A percentile compares a stretch with the other conserved stretches of the same genome.
phyloP scores from a whole-genome alignment of 2,329 filamentous ascomycete genomes.

The Amesomyces nigricolor region DNA sequence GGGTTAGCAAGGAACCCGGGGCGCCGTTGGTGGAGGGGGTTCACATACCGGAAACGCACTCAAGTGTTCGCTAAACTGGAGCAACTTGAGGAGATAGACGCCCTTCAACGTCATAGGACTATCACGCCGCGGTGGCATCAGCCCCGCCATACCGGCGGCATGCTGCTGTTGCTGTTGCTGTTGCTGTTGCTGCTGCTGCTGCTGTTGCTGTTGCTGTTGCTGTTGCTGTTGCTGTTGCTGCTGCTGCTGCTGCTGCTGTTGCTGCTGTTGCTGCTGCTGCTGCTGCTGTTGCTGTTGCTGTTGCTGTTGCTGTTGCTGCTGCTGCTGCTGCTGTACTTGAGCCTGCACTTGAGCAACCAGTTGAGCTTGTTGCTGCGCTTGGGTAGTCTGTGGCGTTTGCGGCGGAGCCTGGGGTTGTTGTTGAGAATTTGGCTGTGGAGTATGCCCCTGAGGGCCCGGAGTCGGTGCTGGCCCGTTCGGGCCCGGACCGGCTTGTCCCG shows the following conservation, averaged over 20 bases:
- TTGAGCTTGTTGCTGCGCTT: slow-evolving; percentile 37
- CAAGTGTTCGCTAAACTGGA: slow-evolving; percentile 58
- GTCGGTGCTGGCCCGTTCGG: slow-evolving; percentile 33
- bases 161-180: slow-evolving; percentile 32
- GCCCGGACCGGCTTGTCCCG: slow-evolving; percentile 23
- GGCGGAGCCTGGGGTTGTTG: slow-evolving; percentile 34
- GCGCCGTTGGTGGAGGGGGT: background rate
- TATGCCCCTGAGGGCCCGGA: slow-evolving; percentile 31
- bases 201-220: slow-evolving; percentile 13
- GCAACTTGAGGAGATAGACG: slow-evolving; percentile 53
- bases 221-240: slow-evolving; percentile 38
- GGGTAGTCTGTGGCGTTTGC: slow-evolving; percentile 37
- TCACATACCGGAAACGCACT: slow-evolving; percentile 51
- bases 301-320: slow-evolving; percentile 29
- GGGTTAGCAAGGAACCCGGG: slow-evolving; percentile 14
- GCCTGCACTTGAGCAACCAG: slow-evolving; percentile 35
- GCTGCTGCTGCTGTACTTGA: slow-evolving; percentile 29
- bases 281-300: slow-evolving; percentile 34
- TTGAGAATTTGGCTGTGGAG: slow-evolving; percentile 37
- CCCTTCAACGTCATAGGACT: slow-evolving; percentile 40
- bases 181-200: slow-evolving; percentile 38
- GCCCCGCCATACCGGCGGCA: slow-evolving; percentile 32
- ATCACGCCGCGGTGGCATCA: slow-evolving; percentile 44
- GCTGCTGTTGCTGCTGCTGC: slow-evolving; percentile 35
- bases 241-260: slow-evolving; percentile 43